Conservation (phyloP, 202 grass and related monocot species). For the Sporobolus alterniflorus region DNA sequence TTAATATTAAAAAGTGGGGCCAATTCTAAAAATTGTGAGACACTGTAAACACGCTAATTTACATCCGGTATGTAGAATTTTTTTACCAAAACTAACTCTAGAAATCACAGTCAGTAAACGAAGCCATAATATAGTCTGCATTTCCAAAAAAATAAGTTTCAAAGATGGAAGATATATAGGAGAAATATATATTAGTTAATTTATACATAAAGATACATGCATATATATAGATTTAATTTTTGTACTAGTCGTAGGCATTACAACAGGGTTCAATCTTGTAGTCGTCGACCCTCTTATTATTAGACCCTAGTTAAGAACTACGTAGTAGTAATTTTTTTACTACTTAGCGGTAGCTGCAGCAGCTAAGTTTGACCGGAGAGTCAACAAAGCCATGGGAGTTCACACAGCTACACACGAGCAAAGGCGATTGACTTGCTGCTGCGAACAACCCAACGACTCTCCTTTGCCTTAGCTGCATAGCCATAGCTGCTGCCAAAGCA, state of each 20-base stretch:
- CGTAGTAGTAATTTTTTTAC: constrained; percentile 2
- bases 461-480: constrained; percentile 23
- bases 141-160: too few relatives aligned
- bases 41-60: too few relatives aligned
- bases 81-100: neutral
- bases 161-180: neutral
- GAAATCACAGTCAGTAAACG: neutral
- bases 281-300: constrained; percentile 25
- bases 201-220: neutral
- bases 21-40: too few relatives aligned
- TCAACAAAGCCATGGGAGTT: constrained; percentile 54
- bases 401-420: constrained; percentile 38
- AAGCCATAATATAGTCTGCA: too few relatives aligned
- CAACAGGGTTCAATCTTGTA: constrained; percentile 40
- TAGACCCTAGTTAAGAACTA: constrained; percentile 34
- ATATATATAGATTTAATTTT: too few relatives aligned
- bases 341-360: neutral
- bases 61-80: too few relatives aligned
- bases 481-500: constrained; percentile 40
- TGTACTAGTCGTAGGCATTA: constrained; percentile 14
- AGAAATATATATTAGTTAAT: too few relatives aligned
- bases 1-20: too few relatives aligned
- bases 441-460: constrained; percentile 30
- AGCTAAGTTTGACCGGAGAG: constrained; percentile 54
- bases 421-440: constrained; percentile 14